Base-by-base conservation (phyloP, 2,329 filamentous ascomycete species). In the Aspergillus costaricaensis region DNA sequence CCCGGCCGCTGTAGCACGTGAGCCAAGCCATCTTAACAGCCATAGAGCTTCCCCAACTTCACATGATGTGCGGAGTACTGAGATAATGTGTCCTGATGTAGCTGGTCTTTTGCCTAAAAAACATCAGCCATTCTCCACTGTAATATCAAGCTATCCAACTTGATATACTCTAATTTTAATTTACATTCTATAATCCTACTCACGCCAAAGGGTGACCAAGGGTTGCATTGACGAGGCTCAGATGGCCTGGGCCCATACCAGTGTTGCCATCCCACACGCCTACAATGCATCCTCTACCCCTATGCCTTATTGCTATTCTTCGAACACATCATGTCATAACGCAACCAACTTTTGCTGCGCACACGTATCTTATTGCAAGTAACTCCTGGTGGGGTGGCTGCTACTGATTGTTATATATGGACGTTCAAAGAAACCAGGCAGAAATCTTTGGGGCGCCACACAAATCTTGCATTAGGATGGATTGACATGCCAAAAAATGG, bases 401-500 rank as follows among this genome's bases (percentile, higher is more conserved):
- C 83, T 17, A 74, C 73, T 55, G 81, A 82, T 59, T 98, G 94
- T 84, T 98, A 88, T 74, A 82, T 85, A 59, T 99, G 95, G 81
- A 81, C 81, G 64, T 99, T 95, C 80, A 79, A 81, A 57, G 79
- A 84, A 44, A 90, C 87, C 2, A 77, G 74, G 81, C 57, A 73
- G 73, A 47, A 77, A 75, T 30, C 76, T 80, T 57, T 74, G 78
- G 36, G 74, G 75, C n/a, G 81, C 78, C 15, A 80, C 83, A 39
- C 87, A 87, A 76, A 86, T 87, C 14, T 86, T 86, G 0, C 84
- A 88, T 72, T 98, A 92, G 92, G 94, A 88, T 53, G 95, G 95
- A 15, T 81, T 86, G 39, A 89, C 90, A 50, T 99, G 95, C 80
- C 88, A 95, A 74, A 99, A 98, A 74, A 98, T 98, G 85, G 89